Evolutionary conservation across 352 stramenopile species (phyloP).

Genomic region (Blastocystis hominis): DNA sequence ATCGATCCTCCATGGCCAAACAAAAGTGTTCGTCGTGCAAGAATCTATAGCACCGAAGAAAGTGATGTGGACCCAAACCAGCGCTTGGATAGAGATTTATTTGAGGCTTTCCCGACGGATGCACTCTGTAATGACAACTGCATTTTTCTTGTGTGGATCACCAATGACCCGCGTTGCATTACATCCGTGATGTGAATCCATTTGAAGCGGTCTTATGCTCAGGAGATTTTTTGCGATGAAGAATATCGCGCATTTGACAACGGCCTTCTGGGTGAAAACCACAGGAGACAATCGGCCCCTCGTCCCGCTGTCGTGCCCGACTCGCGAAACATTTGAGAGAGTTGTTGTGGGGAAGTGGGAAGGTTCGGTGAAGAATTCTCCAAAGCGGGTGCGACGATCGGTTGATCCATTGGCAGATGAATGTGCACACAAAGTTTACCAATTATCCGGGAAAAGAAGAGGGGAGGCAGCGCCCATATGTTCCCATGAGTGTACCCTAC

Average conservation of each 20-base stretch:
- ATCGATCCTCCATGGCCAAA: slow-evolving; percentile 44
- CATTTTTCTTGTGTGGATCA: slow-evolving; percentile 47
- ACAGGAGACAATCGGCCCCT: not conserved
- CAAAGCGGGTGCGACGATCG: not conserved
- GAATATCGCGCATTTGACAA: slow-evolving; percentile 4
- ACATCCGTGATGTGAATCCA: not conserved
- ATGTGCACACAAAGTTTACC: not conserved
- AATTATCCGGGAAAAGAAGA: slow-evolving; percentile 1
- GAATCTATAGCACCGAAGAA: not conserved
- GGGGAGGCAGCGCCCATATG: not conserved
- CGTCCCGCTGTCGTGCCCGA: slow-evolving; percentile 21
- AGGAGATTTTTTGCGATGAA: slow-evolving; percentile 19
- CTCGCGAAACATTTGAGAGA: slow-evolving; percentile 41
- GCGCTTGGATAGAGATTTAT: not conserved
- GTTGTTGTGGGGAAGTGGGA: not conserved
- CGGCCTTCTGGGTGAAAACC: slow-evolving; percentile 41
- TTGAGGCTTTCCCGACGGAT: not conserved
- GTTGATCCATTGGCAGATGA: not conserved
- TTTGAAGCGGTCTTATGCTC: not conserved
- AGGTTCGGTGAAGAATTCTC: not conserved
- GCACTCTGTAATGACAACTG: slow-evolving; percentile 31
- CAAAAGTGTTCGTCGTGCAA: slow-evolving; percentile 12
- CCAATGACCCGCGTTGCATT: slow-evolving; percentile 27
- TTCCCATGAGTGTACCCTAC: not conserved
- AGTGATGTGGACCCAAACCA: too few relatives aligned